A percentile compares a stretch with the other conserved stretches of the same genome.
Conservation (phyloP, 202 grass and related monocot species). For the Musa balbisiana region DNA sequence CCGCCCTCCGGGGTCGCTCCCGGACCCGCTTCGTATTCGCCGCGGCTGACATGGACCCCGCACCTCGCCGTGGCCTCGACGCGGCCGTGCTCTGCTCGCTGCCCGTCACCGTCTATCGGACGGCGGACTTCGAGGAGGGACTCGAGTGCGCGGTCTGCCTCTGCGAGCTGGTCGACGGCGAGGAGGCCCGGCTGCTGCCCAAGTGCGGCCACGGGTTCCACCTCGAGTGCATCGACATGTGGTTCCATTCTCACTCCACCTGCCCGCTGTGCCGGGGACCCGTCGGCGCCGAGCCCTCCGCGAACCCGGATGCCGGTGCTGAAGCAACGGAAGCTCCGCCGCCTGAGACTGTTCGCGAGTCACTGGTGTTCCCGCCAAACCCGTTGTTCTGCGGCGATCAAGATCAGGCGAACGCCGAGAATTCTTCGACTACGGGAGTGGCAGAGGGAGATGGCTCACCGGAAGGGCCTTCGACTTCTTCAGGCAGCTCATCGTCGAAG, state of each 20-base stretch:
- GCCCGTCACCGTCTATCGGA: slow-evolving; percentile 38
- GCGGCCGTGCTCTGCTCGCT: slow-evolving; percentile 21
- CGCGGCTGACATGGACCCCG: neutral
- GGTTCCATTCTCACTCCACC: slow-evolving; percentile 72
- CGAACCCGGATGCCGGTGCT: slow-evolving; percentile 23
- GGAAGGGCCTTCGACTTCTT: neutral
- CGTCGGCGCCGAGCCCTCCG: slow-evolving; percentile 29
- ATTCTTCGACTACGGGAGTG: slow-evolving; percentile 10
- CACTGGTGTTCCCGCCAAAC: slow-evolving; percentile 60
- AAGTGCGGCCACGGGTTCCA: slow-evolving; percentile 80
- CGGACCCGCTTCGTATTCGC: slow-evolving; percentile 27
- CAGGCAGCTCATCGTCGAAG: neutral
- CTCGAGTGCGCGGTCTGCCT: slow-evolving; percentile 80
- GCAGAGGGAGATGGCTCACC: too few relatives aligned
- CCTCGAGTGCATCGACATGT: slow-evolving; percentile 84
- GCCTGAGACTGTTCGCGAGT: slow-evolving; percentile 32
- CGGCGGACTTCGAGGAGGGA: slow-evolving; percentile 27
- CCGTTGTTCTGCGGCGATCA: slow-evolving; percentile 67
- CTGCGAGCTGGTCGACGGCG: slow-evolving; percentile 51
- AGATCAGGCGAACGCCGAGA: slow-evolving; percentile 48
- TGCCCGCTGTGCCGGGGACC: slow-evolving; percentile 87
- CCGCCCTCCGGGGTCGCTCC: slow-evolving; percentile 10
- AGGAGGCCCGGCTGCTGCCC: slow-evolving; percentile 62
- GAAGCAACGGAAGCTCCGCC: neutral
- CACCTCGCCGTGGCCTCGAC: slow-evolving; percentile 25